phyloP scores from a whole-genome alignment of 2,329 filamentous ascomycete species.

The Monosporascus sp. region DNA sequence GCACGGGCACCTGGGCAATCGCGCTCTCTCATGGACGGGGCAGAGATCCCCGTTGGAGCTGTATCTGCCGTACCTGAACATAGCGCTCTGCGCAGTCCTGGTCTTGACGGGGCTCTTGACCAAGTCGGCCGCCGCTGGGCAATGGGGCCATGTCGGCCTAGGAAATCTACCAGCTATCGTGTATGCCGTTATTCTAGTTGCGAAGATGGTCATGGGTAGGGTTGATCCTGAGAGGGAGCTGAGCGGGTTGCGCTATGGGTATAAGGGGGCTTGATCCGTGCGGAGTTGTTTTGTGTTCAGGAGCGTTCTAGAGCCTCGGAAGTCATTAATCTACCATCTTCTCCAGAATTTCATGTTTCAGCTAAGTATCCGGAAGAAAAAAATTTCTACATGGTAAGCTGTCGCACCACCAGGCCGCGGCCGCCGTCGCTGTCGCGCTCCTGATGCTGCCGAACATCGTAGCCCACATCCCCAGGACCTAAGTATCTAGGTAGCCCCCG shows the following conservation, averaged over 20 bases:
- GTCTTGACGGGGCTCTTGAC: slow-evolving; percentile 37
- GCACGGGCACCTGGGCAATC: slow-evolving; percentile 16
- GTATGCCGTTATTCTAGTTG: slow-evolving; percentile 54
- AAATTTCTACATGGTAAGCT: no score
- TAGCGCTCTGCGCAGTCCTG: slow-evolving; percentile 49
- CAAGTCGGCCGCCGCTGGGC: slow-evolving; percentile 16
- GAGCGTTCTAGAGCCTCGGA: no score
- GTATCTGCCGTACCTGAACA: slow-evolving; percentile 58
- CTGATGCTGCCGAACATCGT: no score
- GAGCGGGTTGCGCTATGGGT: slow-evolving; percentile 56
- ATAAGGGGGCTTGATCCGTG: slow-evolving; percentile 51
- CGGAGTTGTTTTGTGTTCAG: no score
- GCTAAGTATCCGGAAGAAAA: no score
- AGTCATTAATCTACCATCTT: no score
- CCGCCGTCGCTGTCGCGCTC: no score
- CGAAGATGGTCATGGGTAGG: slow-evolving; percentile 61
- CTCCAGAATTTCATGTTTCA: no score
- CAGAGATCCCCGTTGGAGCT: slow-evolving; percentile 44
- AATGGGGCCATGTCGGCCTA: slow-evolving; percentile 35
- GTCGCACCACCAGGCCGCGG: no score
- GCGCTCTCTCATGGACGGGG: slow-evolving; percentile 4
- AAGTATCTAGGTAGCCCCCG: no score
- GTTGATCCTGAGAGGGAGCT: slow-evolving; percentile 65
- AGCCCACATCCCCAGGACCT: no score
- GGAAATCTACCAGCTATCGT: slow-evolving; percentile 52